Evolutionary conservation across 164 flowering plant genomes (phyloP).

Genomic region (Vitis rupestris): DNA sequence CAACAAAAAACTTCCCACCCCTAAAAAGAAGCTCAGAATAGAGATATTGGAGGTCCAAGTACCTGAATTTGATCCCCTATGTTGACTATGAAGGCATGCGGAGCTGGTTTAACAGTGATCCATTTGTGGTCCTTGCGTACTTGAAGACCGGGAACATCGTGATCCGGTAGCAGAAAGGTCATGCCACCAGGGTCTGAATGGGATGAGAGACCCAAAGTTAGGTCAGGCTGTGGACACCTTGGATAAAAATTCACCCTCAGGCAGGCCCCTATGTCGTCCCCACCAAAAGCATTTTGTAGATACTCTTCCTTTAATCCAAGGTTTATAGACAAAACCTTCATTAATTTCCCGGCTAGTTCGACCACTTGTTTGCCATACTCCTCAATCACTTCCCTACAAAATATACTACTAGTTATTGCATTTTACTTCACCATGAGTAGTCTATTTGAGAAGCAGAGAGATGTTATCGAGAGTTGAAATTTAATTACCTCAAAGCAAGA

Average conservation of each 20-base stretch:
- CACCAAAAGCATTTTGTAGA: conserved; percentile 68
- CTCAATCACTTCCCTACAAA: conserved; percentile 57
- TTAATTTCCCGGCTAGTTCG: conserved; percentile 43
- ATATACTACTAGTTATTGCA: no score
- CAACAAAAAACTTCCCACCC: neutral
- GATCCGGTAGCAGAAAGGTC: conserved; percentile 71
- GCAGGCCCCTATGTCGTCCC: conserved; percentile 67
- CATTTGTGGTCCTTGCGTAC: conserved; percentile 52
- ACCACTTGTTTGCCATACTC: conserved; percentile 60
- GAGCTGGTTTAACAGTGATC: conserved; percentile 73
- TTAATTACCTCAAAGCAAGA: conserved; percentile 40
- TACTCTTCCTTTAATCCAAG: conserved; percentile 50
- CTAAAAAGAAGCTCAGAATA: no score
- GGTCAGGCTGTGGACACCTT: conserved; percentile 82
- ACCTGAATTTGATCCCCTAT: conserved; percentile 95
- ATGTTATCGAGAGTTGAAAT: no score
- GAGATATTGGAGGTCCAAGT: no score
- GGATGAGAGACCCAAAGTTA: conserved; percentile 75
- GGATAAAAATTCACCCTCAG: conserved; percentile 80
- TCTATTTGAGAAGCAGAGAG: neutral
- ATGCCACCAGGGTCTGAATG: conserved; percentile 95
- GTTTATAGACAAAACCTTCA: conserved; percentile 53
- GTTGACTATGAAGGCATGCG: conserved; percentile 72
- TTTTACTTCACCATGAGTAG: no score
- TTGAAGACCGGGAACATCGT: conserved; percentile 70